Conservation (phyloP, 768 basidiomycete species). For the Galerina marginata region DNA sequence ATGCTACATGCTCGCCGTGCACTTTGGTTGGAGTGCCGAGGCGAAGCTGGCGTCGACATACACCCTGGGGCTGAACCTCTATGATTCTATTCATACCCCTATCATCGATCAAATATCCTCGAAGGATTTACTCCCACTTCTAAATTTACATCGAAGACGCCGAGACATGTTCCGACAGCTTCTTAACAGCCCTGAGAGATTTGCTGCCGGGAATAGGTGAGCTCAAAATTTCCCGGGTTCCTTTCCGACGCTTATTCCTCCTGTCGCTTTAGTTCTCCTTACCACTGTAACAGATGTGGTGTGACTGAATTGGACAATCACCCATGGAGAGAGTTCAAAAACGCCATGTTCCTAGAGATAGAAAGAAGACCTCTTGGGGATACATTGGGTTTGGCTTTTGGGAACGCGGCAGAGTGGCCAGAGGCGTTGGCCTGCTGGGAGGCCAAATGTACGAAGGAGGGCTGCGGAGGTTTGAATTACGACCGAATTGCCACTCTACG, state of each 20-base stretch:
- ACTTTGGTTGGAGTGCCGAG: conserved; percentile 67
- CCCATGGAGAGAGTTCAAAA: conserved; percentile 67
- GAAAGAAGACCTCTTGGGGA: conserved; percentile 66
- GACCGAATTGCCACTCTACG: conserved; percentile 62
- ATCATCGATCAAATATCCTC: conserved; percentile 54
- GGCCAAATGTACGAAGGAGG: conserved; percentile 54
- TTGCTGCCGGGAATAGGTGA: conserved; percentile 54
- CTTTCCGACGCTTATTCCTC: conserved; percentile 9
- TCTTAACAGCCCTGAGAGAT: conserved; percentile 65
- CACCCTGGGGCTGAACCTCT: conserved; percentile 60
- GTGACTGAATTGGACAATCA: conserved; percentile 57
- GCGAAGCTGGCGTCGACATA: conserved; percentile 59
- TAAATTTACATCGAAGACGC: conserved; percentile 62
- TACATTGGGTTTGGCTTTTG: conserved; percentile 44
- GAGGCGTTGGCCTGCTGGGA: conserved; percentile 69
- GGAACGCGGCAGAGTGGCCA: conserved; percentile 59
- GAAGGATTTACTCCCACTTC: conserved; percentile 55
- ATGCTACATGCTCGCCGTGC: conserved; percentile 59
- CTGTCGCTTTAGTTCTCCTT: conserved; percentile 31
- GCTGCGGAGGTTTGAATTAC: conserved; percentile 62
- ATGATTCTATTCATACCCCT: conserved; percentile 43
- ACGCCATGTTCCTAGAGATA: conserved; percentile 60
- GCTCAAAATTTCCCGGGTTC: conserved; percentile 14
- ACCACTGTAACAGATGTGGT: conserved; percentile 61
- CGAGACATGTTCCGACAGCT: conserved; percentile 54